These are phyloP conservation scores for Hygrophoropsis aurantiaca DNA, from an alignment of 768 basidiomycete genomes.

Conservation along the genomic window DNA sequence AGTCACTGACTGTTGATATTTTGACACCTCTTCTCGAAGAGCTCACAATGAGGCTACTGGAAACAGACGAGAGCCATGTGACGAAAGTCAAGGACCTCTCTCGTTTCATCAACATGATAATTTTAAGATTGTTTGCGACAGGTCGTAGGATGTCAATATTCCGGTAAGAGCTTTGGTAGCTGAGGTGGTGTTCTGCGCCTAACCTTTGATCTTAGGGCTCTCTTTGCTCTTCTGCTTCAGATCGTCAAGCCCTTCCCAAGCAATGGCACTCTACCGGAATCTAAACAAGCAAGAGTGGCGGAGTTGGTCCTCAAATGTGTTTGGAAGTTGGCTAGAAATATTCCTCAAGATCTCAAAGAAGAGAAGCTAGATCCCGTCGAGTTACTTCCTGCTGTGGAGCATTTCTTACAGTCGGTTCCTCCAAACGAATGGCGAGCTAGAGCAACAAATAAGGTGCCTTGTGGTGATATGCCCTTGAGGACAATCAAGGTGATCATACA, in stretches of 20 bases:
- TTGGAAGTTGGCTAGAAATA: constrained; percentile 95
- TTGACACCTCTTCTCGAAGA: constrained; percentile 88
- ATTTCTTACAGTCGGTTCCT: constrained; percentile 89
- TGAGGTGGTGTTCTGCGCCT: constrained; percentile 5
- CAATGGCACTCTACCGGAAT: constrained; percentile 68
- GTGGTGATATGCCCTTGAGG: constrained; percentile 96
- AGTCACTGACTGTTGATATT: constrained; percentile 82
- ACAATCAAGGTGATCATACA: constrained; percentile 99
- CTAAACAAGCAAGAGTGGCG: constrained; percentile 84
- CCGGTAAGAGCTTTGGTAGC: constrained; percentile 51
- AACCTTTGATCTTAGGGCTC: constrained; percentile 30
- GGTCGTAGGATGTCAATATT: constrained; percentile 89
- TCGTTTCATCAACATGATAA: constrained; percentile 98
- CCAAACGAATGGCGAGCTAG: constrained; percentile 96
- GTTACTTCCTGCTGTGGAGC: constrained; percentile 88
- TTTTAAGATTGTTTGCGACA: constrained; percentile 89
- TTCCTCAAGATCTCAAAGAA: constrained; percentile 87
- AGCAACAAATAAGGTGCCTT: constrained; percentile 86
- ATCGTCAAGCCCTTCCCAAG: constrained; percentile 82
- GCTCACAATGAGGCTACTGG: constrained; percentile 84
- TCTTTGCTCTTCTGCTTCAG: constrained; percentile 80
- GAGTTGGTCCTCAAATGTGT: constrained; percentile 95
- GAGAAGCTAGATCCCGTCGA: constrained; percentile 81
- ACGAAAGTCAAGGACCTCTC: constrained; percentile 91
- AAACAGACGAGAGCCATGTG: constrained; percentile 86